Conservation (phyloP, 2,329 filamentous ascomycete species). For the Ophiocordyceps robertsii region DNA sequence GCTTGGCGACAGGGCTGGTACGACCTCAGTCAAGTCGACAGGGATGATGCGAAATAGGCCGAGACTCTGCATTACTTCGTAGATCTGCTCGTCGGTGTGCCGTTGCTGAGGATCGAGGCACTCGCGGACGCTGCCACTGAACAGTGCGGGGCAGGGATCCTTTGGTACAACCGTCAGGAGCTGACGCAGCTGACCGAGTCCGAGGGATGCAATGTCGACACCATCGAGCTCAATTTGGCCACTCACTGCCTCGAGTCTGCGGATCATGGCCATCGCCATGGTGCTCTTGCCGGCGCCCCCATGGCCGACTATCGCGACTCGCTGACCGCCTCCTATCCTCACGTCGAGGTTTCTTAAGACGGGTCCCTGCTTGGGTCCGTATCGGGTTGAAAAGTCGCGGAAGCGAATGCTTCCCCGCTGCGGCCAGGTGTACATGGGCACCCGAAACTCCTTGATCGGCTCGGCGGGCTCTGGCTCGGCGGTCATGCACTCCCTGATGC, state of each 20-base stretch:
- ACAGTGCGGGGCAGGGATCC: slow-evolving; percentile 37
- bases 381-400: slow-evolving; percentile 1
- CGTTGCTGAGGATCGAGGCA: slow-evolving; percentile 35
- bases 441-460: neutral
- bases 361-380: neutral
- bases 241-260: neutral
- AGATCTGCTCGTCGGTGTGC: neutral
- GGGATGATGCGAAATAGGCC: neutral
- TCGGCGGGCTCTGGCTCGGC: neutral
- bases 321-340: neutral
- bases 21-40: neutral
- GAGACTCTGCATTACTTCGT: neutral
- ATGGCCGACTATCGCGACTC: slow-evolving; percentile 49
- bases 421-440: neutral
- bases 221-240: slow-evolving; percentile 7
- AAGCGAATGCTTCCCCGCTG: slow-evolving; percentile 1
- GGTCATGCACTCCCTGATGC: neutral
- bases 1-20: slow-evolving; percentile 40
- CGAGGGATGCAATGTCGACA: slow-evolving; percentile 25
- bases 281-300: slow-evolving; percentile 72
- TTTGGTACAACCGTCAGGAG: slow-evolving; percentile 46
- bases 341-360: slow-evolving; percentile 1
- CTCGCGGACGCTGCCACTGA: slow-evolving; percentile 42
- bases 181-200: slow-evolving; percentile 26
- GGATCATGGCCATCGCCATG: slow-evolving; percentile 29